A percentile compares a stretch with the other conserved stretches of the same genome.
Evolutionary conservation across 208 protist genomes (phyloP).

Genomic region (Crithidia bombi): DNA sequence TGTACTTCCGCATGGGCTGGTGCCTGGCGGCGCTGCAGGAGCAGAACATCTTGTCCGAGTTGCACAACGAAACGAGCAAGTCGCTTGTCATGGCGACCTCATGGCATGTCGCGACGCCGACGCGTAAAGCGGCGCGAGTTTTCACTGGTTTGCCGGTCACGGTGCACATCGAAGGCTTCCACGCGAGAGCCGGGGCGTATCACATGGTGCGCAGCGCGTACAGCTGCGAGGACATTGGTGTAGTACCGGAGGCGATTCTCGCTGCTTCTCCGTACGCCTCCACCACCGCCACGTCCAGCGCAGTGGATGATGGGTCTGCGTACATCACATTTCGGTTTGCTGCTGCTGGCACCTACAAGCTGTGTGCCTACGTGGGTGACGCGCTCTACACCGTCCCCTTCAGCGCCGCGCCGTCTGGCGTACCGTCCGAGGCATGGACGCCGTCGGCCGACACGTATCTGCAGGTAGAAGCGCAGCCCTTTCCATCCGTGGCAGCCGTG

Average conservation of each 20-base stretch:
- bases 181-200: slow-evolving; percentile 17
- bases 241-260: slow-evolving; percentile 21
- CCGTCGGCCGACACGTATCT: slow-evolving; percentile 9
- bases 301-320: slow-evolving; percentile 1
- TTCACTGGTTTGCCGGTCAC: slow-evolving; percentile 23
- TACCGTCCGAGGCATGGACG: slow-evolving; percentile 11
- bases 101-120: slow-evolving; percentile 36
- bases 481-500: slow-evolving; percentile 2
- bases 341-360: slow-evolving; percentile 49
- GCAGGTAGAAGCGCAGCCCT: slow-evolving; percentile 22
- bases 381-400: slow-evolving; percentile 56
- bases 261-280: neutral
- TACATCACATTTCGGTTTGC: slow-evolving; percentile 45
- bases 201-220: slow-evolving; percentile 29
- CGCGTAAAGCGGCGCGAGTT: slow-evolving; percentile 17
- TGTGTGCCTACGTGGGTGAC: slow-evolving; percentile 47
- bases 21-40: slow-evolving; percentile 36
- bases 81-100: slow-evolving; percentile 37
- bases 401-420: slow-evolving; percentile 15
- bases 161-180: slow-evolving; percentile 34
- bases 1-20: slow-evolving; percentile 41
- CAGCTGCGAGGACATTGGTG: slow-evolving; percentile 31
- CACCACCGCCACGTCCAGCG: neutral
- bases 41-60: slow-evolving; percentile 22
- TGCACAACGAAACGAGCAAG: slow-evolving; percentile 49